phyloP scores from a whole-genome alignment of 2,329 filamentous ascomycete species.

The Diplodia intermedia region DNA sequence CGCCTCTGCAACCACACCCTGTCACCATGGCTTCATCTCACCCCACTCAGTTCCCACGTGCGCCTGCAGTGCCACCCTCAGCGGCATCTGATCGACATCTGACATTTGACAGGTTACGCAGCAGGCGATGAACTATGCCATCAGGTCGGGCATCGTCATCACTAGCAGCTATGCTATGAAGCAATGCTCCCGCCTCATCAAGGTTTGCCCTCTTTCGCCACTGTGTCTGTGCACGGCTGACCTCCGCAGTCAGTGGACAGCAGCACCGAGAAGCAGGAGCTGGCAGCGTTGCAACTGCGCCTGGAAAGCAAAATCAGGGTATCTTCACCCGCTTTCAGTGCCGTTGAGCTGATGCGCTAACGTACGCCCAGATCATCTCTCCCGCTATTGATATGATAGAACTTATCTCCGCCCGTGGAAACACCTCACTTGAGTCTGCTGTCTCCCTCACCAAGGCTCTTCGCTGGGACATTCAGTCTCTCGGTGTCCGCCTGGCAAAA shows the following conservation, averaged over 20 bases:
- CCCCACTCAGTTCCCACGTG: not conserved
- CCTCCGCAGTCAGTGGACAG: constrained; percentile 22
- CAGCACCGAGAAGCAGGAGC: constrained; percentile 66
- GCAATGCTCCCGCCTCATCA: constrained; percentile 79
- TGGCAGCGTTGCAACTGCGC: constrained; percentile 73
- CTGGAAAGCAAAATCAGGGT: constrained; percentile 87
- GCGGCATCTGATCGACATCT: constrained; percentile 6
- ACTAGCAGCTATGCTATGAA: constrained; percentile 85
- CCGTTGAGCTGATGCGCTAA: not conserved
- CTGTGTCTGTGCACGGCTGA: constrained; percentile 36
- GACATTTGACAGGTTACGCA: constrained; percentile 62
- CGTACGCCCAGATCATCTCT: constrained; percentile 71
- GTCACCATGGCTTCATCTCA: not conserved
- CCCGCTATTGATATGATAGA: constrained; percentile 93
- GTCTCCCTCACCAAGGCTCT: constrained; percentile 82
- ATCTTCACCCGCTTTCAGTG: constrained; percentile 37
- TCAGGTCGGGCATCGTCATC: constrained; percentile 81
- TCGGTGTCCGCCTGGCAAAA: constrained; percentile 76
- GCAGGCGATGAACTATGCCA: constrained; percentile 91
- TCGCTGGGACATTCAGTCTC: constrained; percentile 78
- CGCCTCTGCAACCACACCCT: not conserved
- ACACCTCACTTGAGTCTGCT: constrained; percentile 83
- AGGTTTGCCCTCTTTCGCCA: constrained; percentile 50
- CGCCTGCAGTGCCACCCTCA: not conserved
- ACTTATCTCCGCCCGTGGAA: constrained; percentile 79